Conservation (phyloP, 148 eudicot genomes). For the Rheum nobile region DNA sequence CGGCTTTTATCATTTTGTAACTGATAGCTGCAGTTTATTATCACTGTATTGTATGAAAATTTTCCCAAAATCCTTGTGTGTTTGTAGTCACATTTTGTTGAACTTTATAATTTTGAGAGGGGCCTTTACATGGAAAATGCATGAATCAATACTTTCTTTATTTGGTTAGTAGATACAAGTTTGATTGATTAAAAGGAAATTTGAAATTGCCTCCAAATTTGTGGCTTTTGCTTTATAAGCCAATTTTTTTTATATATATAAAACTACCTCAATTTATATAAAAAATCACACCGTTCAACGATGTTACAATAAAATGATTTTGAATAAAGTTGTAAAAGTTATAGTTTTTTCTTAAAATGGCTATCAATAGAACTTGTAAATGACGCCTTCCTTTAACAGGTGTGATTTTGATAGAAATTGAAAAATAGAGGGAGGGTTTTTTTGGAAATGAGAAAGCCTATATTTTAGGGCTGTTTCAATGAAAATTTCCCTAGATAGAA, state of each 20-base stretch:
- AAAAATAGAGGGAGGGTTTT: too few species aligned
- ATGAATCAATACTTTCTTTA: not conserved
- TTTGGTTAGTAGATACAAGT: not conserved
- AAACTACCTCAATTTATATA: too few species aligned
- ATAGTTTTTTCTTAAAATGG: not conserved
- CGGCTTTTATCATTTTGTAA: not conserved
- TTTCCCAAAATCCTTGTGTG: too few species aligned
- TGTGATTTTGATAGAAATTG: too few species aligned
- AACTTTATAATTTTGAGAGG: not conserved
- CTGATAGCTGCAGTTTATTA: not conserved
- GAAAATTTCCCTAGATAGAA: too few species aligned
- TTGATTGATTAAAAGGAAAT: not conserved
- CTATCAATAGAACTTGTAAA: not conserved
- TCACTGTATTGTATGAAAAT: too few species aligned
- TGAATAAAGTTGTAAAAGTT: not conserved
- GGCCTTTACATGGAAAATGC: not conserved
- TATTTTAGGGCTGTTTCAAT: not conserved
- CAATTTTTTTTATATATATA: too few species aligned
- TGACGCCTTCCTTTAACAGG: not conserved
- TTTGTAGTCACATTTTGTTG: not conserved
- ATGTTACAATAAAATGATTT: not conserved
- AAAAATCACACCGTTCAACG: not conserved
- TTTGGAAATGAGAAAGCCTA: too few species aligned
- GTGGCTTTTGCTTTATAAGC: too few species aligned
- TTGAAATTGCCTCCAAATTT: not conserved